Evolutionary conservation across 2,329 filamentous ascomycete genomes (phyloP).

Genomic region (Neonectria coccinea): DNA sequence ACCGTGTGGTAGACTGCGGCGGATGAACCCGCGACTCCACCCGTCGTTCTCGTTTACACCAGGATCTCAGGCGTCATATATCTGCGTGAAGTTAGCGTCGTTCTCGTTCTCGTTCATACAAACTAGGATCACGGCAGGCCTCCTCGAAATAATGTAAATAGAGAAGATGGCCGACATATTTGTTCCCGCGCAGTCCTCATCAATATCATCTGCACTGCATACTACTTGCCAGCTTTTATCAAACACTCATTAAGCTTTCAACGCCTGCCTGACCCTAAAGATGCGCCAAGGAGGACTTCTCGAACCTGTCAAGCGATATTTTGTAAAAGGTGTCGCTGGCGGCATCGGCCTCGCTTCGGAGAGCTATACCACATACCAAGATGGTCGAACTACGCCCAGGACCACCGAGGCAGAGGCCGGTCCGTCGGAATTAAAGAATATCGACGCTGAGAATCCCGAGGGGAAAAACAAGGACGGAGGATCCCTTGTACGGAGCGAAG

Average conservation of each 20-base stretch:
- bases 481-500: too few relatives aligned
- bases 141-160: not conserved
- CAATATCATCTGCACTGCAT: not conserved
- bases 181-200: not conserved
- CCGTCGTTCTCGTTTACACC: slow-evolving; percentile 26
- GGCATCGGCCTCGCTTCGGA: slow-evolving; percentile 27
- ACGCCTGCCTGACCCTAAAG: not conserved
- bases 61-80: not conserved
- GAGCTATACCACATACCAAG: slow-evolving; percentile 23
- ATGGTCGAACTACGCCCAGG: slow-evolving; percentile 8
- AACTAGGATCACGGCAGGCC: not conserved
- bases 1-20: not conserved
- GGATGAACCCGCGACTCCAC: slow-evolving; percentile 6
- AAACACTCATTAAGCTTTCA: not conserved
- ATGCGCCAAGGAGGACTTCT: slow-evolving; percentile 22
- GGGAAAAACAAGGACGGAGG: not conserved
- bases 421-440: not conserved
- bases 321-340: slow-evolving; percentile 25
- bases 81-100: not conserved
- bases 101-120: slow-evolving; percentile 7
- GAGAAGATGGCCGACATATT: not conserved
- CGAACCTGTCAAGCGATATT: slow-evolving; percentile 16
- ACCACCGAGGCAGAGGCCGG: not conserved
- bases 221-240: not conserved
- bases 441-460: not conserved